Conservation (phyloP, 139 green algal genomes). For the Medakamo hakoo region DNA sequence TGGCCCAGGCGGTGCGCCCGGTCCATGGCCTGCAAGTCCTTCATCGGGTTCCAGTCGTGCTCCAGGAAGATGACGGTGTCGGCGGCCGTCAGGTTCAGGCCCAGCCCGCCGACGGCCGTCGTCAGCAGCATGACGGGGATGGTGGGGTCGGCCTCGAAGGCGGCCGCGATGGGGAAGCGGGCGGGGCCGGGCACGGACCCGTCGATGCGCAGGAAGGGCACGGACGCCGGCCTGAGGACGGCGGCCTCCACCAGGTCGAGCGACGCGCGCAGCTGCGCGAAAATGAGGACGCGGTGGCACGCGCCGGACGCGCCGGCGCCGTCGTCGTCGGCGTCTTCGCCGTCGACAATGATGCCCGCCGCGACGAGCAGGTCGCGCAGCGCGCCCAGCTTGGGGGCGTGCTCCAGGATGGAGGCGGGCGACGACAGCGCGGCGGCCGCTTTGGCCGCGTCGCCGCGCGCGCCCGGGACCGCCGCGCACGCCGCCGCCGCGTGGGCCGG, state of each 20-base stretch:
- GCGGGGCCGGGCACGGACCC: conserved; percentile 53
- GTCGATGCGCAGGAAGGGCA: conserved; percentile 80
- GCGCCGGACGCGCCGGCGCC: background rate
- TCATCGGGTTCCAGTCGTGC: conserved; percentile 98
- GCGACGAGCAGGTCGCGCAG: conserved; percentile 76
- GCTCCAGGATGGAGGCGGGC: conserved; percentile 24
- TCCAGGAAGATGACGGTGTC: conserved; percentile 98
- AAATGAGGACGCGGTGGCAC: conserved; percentile 81
- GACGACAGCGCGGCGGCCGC: conserved; percentile 8
- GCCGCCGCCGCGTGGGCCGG: conserved; percentile 1
- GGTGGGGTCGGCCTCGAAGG: conserved; percentile 94
- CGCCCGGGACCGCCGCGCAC: background rate
- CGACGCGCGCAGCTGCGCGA: conserved; percentile 79
- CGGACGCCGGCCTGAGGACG: conserved; percentile 33
- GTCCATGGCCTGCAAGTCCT: conserved; percentile 97
- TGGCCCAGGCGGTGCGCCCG: conserved; percentile 92
- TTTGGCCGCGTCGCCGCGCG: conserved; percentile 2
- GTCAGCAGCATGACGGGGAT: conserved; percentile 94
- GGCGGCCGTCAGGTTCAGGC: conserved; percentile 89
- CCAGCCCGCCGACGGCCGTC: conserved; percentile 69
- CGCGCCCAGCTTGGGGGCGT: conserved; percentile 84
- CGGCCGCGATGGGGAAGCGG: conserved; percentile 62
- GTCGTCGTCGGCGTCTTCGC: conserved; percentile 1
- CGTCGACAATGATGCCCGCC: conserved; percentile 52
- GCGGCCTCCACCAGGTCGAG: conserved; percentile 75